phyloP scores from a whole-genome alignment of 2,329 filamentous ascomycete species.

The Talaromyces sp. region DNA sequence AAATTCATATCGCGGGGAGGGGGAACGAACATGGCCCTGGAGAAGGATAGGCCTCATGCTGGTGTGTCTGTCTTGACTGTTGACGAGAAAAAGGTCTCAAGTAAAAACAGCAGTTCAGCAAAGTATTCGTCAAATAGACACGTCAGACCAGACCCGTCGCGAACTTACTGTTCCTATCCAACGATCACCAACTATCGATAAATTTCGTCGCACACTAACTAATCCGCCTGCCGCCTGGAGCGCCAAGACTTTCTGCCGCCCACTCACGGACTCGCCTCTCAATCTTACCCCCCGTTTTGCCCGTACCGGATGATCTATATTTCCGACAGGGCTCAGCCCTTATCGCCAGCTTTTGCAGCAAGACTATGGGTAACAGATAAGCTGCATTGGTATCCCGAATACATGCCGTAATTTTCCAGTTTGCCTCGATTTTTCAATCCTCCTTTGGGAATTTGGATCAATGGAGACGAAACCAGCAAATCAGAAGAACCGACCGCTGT shows the following conservation, averaged over 20 bases:
- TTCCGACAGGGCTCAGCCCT: constrained; percentile 25
- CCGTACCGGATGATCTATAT: constrained; percentile 24
- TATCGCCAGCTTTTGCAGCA: neutral
- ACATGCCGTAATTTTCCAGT: constrained; percentile 1
- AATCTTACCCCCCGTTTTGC: constrained; percentile 22
- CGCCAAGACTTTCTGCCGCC: constrained; percentile 13
- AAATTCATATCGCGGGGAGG: neutral
- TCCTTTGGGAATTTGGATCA: neutral
- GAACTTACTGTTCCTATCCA: constrained; percentile 17
- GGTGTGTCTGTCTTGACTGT: constrained; percentile 25
- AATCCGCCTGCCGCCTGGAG: constrained; percentile 2
- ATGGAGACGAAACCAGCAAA: neutral
- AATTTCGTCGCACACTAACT: constrained; percentile 42
- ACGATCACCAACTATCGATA: constrained; percentile 21
- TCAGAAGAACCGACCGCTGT: neutral
- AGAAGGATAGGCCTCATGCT: constrained; percentile 96
- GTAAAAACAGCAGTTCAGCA: no score
- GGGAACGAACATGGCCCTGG: constrained; percentile 72
- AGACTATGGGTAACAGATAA: neutral
- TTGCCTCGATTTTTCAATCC: neutral
- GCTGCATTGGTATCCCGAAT: neutral
- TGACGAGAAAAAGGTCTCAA: neutral
- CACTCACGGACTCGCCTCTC: constrained; percentile 13
- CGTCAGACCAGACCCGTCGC: constrained; percentile 28
- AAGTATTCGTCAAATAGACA: neutral